Percentiles rank a stretch among this genome's conserved stretches.
phyloP scores from a whole-genome alignment of 2,329 filamentous ascomycete genomes.

The Xylaria sp. region DNA sequence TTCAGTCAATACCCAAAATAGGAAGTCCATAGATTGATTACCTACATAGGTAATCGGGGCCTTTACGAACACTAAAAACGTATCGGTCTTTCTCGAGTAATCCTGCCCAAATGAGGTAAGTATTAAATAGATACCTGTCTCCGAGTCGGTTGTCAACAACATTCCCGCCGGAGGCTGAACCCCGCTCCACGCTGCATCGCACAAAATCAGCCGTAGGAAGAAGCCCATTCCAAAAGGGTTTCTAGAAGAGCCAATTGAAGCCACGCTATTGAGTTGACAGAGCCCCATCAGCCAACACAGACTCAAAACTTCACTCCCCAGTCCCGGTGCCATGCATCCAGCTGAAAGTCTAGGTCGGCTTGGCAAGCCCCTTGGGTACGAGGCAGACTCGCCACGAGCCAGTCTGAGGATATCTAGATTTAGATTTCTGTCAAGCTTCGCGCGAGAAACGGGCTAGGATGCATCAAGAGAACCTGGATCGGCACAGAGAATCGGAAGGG shows the following conservation, averaged over 20 bases:
- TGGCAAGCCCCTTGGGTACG: conserved; percentile 15
- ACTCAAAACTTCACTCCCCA: neutral
- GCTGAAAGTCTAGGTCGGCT: conserved; percentile 36
- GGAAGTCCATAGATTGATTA: neutral
- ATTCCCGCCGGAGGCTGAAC: neutral
- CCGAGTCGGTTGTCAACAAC: neutral
- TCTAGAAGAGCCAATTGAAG: neutral
- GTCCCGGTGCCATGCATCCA: conserved; percentile 24
- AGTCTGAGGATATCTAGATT: neutral
- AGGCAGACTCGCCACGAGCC: conserved; percentile 20
- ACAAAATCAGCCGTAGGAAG: neutral
- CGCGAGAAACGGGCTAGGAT: neutral
- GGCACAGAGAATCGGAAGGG: neutral
- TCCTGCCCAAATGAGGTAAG: neutral
- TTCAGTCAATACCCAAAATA: neutral
- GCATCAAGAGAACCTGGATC: neutral
- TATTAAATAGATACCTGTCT: neutral
- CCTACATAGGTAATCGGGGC: neutral
- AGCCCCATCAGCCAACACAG: conserved; percentile 3
- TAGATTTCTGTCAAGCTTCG: neutral
- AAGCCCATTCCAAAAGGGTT: neutral
- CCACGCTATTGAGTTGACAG: neutral
- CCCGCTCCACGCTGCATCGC: neutral
- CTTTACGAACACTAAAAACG: neutral
- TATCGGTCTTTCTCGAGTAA: neutral